Evolutionary conservation across 2,329 filamentous ascomycete species (phyloP).

Genomic region (Sarocladiaceae sp.): DNA sequence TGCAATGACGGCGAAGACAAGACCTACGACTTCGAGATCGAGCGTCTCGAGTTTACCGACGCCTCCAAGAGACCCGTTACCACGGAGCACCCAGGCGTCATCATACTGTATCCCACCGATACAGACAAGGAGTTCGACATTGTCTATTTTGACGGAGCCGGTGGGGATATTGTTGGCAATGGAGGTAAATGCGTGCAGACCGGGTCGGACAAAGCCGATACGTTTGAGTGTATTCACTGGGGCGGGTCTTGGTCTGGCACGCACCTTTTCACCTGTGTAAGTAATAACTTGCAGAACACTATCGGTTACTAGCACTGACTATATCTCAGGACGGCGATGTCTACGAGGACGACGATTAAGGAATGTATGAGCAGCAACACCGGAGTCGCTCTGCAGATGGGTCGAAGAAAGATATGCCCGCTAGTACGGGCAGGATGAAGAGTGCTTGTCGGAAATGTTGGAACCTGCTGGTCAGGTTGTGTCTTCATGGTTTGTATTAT

Average conservation of each 20-base stretch:
- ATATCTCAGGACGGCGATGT: too few species aligned
- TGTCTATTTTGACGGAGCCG: not conserved
- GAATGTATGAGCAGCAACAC: too few species aligned
- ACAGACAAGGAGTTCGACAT: not conserved
- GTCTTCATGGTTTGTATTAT: too few species aligned
- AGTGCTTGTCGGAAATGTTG: too few species aligned
- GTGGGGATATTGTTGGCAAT: not conserved
- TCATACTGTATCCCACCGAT: not conserved
- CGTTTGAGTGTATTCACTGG: not conserved
- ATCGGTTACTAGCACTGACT: too few species aligned
- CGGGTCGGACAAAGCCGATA: not conserved
- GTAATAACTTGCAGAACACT: too few species aligned
- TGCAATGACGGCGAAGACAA: not conserved
- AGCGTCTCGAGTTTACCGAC: not conserved
- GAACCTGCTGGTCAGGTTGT: too few species aligned
- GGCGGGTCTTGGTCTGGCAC: not conserved
- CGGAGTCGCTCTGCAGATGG: too few species aligned
- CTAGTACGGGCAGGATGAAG: too few species aligned
- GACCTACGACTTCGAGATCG: not conserved
- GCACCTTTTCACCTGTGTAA: not conserved
- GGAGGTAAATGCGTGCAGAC: not conserved
- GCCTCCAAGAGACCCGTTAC: not conserved
- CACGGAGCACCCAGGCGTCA: not conserved
- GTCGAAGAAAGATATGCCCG: too few species aligned
- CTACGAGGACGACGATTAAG: too few species aligned